Percentiles rank a stretch among this genome's conserved stretches.
Evolutionary conservation across 2,329 filamentous ascomycete genomes (phyloP).

Genomic region (Macrophomina pseudophaseolina): DNA sequence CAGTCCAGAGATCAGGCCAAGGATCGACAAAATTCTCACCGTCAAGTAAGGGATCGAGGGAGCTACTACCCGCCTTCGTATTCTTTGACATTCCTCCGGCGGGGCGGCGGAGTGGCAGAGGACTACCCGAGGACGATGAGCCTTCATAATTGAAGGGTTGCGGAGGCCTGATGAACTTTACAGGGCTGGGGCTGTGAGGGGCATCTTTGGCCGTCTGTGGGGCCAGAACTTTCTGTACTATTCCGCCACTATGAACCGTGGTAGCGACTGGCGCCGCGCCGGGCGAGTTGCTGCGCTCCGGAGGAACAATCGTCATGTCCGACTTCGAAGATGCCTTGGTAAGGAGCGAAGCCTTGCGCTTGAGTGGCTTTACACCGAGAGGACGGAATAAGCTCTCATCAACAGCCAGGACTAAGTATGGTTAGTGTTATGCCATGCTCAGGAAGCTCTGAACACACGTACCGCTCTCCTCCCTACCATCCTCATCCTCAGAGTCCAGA

Average conservation of each 20-base stretch:
- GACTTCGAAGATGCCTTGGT: neutral
- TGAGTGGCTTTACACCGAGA: neutral
- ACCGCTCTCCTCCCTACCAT: neutral
- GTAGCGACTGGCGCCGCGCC: neutral
- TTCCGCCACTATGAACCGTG: neutral
- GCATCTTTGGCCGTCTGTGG: neutral
- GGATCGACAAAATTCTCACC: neutral
- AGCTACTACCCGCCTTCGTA: too few species aligned
- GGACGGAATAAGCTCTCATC: neutral
- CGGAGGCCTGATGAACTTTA: neutral
- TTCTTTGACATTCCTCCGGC: neutral
- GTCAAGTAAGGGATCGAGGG: neutral
- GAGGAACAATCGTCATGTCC: neutral
- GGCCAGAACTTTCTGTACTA: neutral
- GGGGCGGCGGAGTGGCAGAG: neutral
- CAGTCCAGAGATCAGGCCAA: conserved; percentile 15
- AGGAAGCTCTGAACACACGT: neutral
- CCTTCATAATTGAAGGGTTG: neutral
- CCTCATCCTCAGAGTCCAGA: neutral
- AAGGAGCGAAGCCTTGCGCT: neutral
- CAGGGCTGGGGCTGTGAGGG: neutral
- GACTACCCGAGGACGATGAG: neutral
- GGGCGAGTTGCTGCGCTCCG: neutral
- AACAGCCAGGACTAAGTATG: neutral
- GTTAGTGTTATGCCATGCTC: neutral